Evolutionary conservation across 1,284 basidiomycete genomes (phyloP).

Genomic region (Apiotrichum laibachii): DNA sequence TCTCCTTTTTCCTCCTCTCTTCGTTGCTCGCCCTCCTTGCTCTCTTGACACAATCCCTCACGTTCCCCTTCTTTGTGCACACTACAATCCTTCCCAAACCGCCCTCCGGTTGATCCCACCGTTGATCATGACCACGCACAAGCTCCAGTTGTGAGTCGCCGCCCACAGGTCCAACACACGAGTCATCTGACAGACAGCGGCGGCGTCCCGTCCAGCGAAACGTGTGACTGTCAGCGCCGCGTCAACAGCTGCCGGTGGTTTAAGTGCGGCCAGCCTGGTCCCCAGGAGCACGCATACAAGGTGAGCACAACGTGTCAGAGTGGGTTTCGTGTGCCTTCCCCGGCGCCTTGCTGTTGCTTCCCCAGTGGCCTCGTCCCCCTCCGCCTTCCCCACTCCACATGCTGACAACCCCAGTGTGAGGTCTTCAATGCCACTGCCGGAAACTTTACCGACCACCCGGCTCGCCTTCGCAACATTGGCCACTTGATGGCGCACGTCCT

Average conservation of each 20-base stretch:
- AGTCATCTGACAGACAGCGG: too few relatives aligned
- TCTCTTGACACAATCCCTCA: background rate
- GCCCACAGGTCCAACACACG: too few relatives aligned
- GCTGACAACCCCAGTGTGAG: constrained; percentile 10
- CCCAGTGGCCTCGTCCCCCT: background rate
- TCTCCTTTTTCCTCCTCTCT: background rate
- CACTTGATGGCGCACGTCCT: constrained; percentile 10
- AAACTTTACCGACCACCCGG: constrained; percentile 11
- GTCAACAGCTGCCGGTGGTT: constrained; percentile 17
- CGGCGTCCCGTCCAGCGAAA: background rate
- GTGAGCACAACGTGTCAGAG: background rate
- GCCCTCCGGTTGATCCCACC: too few relatives aligned
- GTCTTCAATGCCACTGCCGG: constrained; percentile 19
- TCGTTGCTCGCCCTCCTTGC: background rate
- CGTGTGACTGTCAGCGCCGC: constrained; percentile 6
- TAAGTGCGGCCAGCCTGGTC: constrained; percentile 19
- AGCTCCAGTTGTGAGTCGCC: background rate
- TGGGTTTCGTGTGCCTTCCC: background rate
- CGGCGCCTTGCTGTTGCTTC: background rate
- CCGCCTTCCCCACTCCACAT: too few relatives aligned
- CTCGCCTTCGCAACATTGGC: constrained; percentile 6
- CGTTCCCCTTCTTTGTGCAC: background rate
- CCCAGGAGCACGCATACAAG: constrained; percentile 21
- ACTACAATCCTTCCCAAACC: too few relatives aligned
- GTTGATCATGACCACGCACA: background rate